Evolutionary conservation across 2,329 filamentous ascomycete genomes (phyloP).

Genomic region (Fusarium tuaranense): DNA sequence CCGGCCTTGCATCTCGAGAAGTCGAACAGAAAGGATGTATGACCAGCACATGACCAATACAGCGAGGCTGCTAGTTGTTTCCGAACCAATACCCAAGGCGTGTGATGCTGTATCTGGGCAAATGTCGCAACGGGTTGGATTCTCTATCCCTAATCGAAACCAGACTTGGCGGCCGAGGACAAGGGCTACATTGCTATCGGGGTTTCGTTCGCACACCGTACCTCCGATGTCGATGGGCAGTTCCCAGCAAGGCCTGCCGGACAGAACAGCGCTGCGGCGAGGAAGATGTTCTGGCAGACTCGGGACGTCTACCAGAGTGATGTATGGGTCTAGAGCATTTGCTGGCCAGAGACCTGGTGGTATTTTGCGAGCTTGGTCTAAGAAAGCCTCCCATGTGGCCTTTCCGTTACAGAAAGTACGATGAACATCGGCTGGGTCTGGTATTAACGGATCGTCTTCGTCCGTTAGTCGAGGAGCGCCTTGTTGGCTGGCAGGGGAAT

Average conservation of each 20-base stretch:
- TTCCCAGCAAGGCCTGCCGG: background rate
- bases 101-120: background rate
- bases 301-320: background rate
- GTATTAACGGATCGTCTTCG: conserved; percentile 3
- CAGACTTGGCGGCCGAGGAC: background rate
- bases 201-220: background rate
- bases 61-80: conserved; percentile 4
- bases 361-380: background rate
- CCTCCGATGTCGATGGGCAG: background rate
- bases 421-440: background rate
- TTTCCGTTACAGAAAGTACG: conserved; percentile 6
- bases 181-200: background rate
- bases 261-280: background rate
- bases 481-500: background rate
- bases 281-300: conserved; percentile 3
- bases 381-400: background rate
- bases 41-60: conserved; percentile 16
- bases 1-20: conserved; percentile 17
- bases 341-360: background rate
- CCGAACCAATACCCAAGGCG: background rate
- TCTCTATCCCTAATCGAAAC: background rate
- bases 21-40: conserved; percentile 1
- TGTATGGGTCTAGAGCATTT: background rate
- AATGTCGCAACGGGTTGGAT: background rate
- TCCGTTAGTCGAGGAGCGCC: background rate